These are phyloP conservation scores for Amanita polypyramis DNA, from an alignment of 768 basidiomycete genomes.

Conservation along the genomic window DNA sequence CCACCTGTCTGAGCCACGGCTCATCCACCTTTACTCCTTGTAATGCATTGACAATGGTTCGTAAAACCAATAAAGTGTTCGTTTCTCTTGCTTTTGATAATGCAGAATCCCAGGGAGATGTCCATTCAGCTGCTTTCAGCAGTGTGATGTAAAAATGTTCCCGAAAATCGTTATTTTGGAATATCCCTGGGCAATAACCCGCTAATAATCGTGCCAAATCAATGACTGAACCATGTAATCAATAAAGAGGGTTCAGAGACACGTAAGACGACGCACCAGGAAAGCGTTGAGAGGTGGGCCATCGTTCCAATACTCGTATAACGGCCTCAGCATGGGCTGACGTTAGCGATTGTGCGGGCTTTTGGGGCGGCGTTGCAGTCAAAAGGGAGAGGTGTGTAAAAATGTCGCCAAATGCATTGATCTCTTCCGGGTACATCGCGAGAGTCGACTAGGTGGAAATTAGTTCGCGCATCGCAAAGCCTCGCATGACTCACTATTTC, in stretches of 20 bases:
- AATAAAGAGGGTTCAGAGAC: neutral
- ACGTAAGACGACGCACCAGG: conserved; percentile 38
- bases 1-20: conserved; percentile 43
- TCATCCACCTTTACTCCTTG: conserved; percentile 35
- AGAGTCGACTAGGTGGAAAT: conserved; percentile 42
- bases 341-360: conserved; percentile 25
- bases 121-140: conserved; percentile 63
- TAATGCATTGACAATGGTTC: conserved; percentile 74
- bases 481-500: conserved; percentile 46
- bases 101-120: conserved; percentile 38
- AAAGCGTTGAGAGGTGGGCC: conserved; percentile 66
- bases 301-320: conserved; percentile 55
- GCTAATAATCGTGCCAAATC: conserved; percentile 75
- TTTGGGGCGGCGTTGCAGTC: conserved; percentile 25
- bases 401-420: conserved; percentile 42
- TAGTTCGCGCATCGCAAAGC: neutral
- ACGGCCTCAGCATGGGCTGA: conserved; percentile 51
- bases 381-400: conserved; percentile 49
- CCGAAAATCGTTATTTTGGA: conserved; percentile 31
- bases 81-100: conserved; percentile 70
- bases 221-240: conserved; percentile 42
- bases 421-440: conserved; percentile 62
- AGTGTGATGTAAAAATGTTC: conserved; percentile 49
- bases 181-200: conserved; percentile 48
- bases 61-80: conserved; percentile 70